Evolutionary conservation across 306 rosid genomes (phyloP).

Genomic region (Dalbergia cochinchinensis): DNA sequence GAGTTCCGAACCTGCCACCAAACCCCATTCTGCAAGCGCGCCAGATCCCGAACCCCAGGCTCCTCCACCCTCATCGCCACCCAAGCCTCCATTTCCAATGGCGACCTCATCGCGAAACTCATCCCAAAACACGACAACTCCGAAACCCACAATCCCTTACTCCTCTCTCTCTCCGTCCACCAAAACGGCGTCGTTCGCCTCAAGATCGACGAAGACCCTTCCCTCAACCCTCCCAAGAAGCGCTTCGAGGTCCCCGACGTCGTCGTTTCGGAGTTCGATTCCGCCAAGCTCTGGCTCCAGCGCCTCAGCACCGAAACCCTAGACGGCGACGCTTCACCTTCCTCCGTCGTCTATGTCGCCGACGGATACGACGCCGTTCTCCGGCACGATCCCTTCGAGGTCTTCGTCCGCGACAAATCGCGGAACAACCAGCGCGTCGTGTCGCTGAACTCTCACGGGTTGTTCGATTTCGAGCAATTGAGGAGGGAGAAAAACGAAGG

Average conservation of each 20-base stretch:
- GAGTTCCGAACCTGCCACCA: slow-evolving; percentile 92
- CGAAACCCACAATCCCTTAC: slow-evolving; percentile 60
- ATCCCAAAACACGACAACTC: slow-evolving; percentile 39
- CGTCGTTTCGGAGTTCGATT: slow-evolving; percentile 61
- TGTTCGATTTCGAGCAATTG: slow-evolving; percentile 90
- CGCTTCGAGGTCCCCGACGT: slow-evolving; percentile 90
- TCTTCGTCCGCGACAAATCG: slow-evolving; percentile 67
- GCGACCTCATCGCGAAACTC: slow-evolving; percentile 83
- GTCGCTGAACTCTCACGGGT: slow-evolving; percentile 82
- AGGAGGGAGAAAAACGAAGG: slow-evolving; percentile 66
- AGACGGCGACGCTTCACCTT: slow-evolving; percentile 43
- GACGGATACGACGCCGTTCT: slow-evolving; percentile 80
- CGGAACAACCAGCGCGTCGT: slow-evolving; percentile 49
- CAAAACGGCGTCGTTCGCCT: slow-evolving; percentile 79
- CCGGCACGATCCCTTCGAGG: slow-evolving; percentile 89
- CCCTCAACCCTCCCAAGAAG: slow-evolving; percentile 62
- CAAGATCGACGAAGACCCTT: slow-evolving; percentile 79
- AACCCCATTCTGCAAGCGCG: slow-evolving; percentile 95
- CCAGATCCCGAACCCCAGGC: slow-evolving; percentile 73
- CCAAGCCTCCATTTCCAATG: slow-evolving; percentile 64
- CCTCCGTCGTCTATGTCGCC: slow-evolving; percentile 71
- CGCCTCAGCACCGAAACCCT: slow-evolving; percentile 59
- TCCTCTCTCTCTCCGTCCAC: slow-evolving; percentile 76
- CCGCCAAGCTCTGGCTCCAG: slow-evolving; percentile 75
- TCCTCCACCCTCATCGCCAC: slow-evolving; percentile 67